Evolutionary conservation across 2,329 filamentous ascomycete species (phyloP).

Genomic region (Pseudogymnoascus sp.): DNA sequence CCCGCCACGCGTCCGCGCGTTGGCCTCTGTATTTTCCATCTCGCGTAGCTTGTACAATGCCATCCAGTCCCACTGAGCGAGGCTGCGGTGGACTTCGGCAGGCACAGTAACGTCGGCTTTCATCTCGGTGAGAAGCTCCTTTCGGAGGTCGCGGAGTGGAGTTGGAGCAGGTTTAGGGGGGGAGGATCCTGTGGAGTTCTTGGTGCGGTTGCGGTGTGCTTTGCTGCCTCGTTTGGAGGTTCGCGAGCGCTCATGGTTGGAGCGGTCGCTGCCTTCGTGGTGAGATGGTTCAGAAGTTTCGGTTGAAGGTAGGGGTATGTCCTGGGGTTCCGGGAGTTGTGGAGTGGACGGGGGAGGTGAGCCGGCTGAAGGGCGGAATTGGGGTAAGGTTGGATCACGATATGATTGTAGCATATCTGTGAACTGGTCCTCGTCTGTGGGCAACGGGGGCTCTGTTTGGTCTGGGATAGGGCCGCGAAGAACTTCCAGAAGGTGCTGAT

Average conservation of each 20-base stretch:
- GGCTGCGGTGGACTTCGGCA: not conserved
- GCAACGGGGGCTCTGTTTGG: conserved; percentile 2
- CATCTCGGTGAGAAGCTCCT: conserved; percentile 2
- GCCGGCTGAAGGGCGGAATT: conserved; percentile 44
- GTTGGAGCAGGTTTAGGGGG: not conserved
- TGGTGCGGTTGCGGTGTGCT: conserved; percentile 1
- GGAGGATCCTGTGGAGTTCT: conserved; percentile 17
- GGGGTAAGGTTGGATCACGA: conserved; percentile 57
- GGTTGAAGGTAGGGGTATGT: conserved; percentile 9
- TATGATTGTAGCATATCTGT: conserved; percentile 18
- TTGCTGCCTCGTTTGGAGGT: conserved; percentile 1
- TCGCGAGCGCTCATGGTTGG: conserved; percentile 15
- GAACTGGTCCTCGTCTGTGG: not conserved
- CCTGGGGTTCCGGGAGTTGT: conserved; percentile 18
- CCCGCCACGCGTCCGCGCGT: not conserved
- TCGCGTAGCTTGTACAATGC: not conserved
- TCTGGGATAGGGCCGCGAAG: conserved; percentile 1
- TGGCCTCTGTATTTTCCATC: not conserved
- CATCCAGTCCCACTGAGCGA: not conserved
- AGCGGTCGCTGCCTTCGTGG: conserved; percentile 19
- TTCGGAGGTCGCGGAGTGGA: not conserved
- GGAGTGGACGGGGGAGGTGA: conserved; percentile 35
- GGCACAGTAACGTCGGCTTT: not conserved
- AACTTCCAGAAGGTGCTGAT: not conserved
- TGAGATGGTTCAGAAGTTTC: conserved; percentile 12